phyloP scores from a whole-genome alignment of 2,329 filamentous ascomycete genomes.

The Kalaharituber pfeilii region DNA sequence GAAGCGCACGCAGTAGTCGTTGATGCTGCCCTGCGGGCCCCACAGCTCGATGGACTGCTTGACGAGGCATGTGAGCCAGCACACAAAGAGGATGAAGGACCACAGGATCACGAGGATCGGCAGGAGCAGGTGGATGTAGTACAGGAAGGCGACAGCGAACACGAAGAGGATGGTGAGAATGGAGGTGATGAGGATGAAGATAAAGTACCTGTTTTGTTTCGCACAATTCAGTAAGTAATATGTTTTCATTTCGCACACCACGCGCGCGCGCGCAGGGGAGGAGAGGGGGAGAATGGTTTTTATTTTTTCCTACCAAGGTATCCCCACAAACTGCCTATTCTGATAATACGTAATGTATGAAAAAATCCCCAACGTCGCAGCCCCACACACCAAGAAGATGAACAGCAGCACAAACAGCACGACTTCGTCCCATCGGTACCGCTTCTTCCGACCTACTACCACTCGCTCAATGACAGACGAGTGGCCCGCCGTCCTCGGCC shows the following conservation, averaged over 20 bases:
- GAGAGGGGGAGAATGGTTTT: neutral
- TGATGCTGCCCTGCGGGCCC: constrained; percentile 42
- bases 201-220: constrained; percentile 41
- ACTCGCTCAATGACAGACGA: neutral
- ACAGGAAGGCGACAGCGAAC: constrained; percentile 44
- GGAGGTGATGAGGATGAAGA: constrained; percentile 45
- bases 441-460: constrained; percentile 8
- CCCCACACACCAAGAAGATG: constrained; percentile 43
- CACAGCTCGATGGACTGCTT: constrained; percentile 46
- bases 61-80: constrained; percentile 51
- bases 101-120: constrained; percentile 49
- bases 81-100: constrained; percentile 46
- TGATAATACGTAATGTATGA: constrained; percentile 43
- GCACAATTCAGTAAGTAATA: neutral
- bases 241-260: neutral
- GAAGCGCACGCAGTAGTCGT: constrained; percentile 40
- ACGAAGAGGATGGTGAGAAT: constrained; percentile 50
- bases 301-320: constrained; percentile 39
- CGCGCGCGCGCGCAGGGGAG: neutral
- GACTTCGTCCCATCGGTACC: constrained; percentile 50
- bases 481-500: neutral
- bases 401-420: constrained; percentile 52
- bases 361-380: constrained; percentile 44
- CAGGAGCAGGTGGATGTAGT: constrained; percentile 42
- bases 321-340: constrained; percentile 35